phyloP scores from a whole-genome alignment of 2,329 filamentous ascomycete species.

The Didymella sp. region DNA sequence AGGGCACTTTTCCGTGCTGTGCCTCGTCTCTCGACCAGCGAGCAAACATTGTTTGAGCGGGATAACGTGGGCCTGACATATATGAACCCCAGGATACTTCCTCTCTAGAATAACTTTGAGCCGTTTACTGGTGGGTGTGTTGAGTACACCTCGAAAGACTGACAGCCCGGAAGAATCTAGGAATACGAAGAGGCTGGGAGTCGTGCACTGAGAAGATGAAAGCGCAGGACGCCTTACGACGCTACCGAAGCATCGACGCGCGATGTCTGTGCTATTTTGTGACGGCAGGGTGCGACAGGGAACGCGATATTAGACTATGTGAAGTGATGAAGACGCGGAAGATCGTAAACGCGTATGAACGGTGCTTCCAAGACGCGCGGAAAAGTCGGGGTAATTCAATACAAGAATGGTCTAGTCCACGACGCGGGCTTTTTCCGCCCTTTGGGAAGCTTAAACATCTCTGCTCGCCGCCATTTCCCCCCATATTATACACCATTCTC shows the following conservation, averaged over 20 bases:
- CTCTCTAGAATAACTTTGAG: neutral
- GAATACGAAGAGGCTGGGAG: neutral
- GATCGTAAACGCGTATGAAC: neutral
- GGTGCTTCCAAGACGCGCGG: neutral
- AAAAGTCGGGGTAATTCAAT: neutral
- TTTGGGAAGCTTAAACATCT: neutral
- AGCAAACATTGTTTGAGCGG: slow-evolving; percentile 1
- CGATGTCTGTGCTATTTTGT: no score
- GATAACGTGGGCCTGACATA: neutral
- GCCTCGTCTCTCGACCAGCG: neutral
- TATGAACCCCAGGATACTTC: neutral
- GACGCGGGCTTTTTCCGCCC: neutral
- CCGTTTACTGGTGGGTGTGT: neutral
- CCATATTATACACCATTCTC: no score
- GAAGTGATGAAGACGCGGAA: neutral
- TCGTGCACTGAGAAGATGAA: neutral
- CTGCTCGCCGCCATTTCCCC: no score
- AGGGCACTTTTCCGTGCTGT: neutral
- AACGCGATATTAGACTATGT: neutral
- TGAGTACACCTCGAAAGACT: neutral
- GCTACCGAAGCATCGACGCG: no score
- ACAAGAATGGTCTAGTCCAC: neutral
- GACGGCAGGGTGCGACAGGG: neutral
- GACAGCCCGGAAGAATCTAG: neutral
- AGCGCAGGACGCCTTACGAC: no score